Evolutionary conservation across 257 asterid species (phyloP), one percentile per base, ranked within the genome.

Genomic region (Leonotis leonurus): DNA sequence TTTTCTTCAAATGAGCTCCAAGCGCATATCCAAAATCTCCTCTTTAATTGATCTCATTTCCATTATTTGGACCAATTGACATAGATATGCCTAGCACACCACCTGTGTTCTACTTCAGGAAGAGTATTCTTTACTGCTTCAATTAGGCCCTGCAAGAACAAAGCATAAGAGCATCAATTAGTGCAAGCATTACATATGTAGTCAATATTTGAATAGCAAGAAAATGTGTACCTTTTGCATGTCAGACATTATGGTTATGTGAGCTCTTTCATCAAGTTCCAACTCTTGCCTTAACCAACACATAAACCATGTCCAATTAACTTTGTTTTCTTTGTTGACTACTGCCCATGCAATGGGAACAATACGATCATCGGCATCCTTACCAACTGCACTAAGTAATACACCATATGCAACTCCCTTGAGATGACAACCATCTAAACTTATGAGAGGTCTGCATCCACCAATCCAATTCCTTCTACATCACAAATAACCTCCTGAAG

Each of bases 61-160:
- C 32, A 49, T 22, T 49, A 20, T 32, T 51, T 27, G 2, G 37
- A 51, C 58, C 58, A 51, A 13, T 51, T 51, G 4, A 5, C 27
- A 26, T 51, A 51, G 2, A 51, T 51, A 26, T 51, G 58, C n/a
- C 58, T 51, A 11, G 58, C 58, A 22, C 58, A 51, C 58, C 58
- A 51, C 13, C 37, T 24, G 27, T 51, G 58, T 21, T 51, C 58
- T 0, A 37, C 37, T 21, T 0, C 1, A 5, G 21, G 58, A 0
- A 51, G 6, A 21, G 4, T 25, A 0, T 0, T 1, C 4, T 51
- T n/a, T 1, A 51, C 10, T 13, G 20, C 58, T 24, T 51, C 11
- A 1, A 51, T 4, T 52, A 25, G 26, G 0, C 37, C 35, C 58
- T 26, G 6, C 3, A 5, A 14, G 13, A n/a, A 3, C n/a, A n/a